Evolutionary conservation across 495 filamentous ascomycete genomes (phyloP), one percentile per base, ranked within the genome.

Genomic region (Tuber magnatum): DNA sequence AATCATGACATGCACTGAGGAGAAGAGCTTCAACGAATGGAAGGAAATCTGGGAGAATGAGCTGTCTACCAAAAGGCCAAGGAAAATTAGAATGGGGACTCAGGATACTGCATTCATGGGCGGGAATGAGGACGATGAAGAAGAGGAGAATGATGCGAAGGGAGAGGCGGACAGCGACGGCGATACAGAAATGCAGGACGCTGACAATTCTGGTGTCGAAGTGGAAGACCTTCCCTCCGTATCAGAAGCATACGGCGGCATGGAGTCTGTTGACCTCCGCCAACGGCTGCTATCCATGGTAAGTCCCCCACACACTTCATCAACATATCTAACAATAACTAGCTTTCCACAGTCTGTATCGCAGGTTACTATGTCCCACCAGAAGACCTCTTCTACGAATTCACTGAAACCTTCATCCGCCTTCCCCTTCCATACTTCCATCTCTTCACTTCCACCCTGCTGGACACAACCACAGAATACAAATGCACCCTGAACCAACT

Each of bases 341-440:
- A 88, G 80, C 84, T 90, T 43, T 85, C 86, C 20, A 83, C 83
- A 38, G 86, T 92, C 51, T 86, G 87, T 2, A 73, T 87, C 8
- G 83, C 85, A 1, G 44, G 81, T 1, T 78, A 84, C n/a, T 90
- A 91, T 76, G 86, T 86, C 32, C 69, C 83, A 35, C 79, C 87
- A 0, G 83, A 84, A 1, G 88, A 89, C 9, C 88, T 96, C 76
- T 94, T 93, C 84, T 87, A 91, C 74, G 84, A 87, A 32, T 91
- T 90, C 75, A 86, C 88, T 71, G 88, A 91, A 56, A 88, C 88
- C 74, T 86, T 95, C 32, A 87, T 89, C 28, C 86, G 86, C 40
- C 86, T 94, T 4, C 88, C 92, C 0, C 86, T 94, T 0, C 87
- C 89, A 0, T 82, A 88, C n/a, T 97, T 96, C 83, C 86, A 89